A percentile compares a stretch with the other conserved stretches of the same genome.
Conservation (phyloP, 2,329 filamentous ascomycete species). For the Diplodia intermedia region DNA sequence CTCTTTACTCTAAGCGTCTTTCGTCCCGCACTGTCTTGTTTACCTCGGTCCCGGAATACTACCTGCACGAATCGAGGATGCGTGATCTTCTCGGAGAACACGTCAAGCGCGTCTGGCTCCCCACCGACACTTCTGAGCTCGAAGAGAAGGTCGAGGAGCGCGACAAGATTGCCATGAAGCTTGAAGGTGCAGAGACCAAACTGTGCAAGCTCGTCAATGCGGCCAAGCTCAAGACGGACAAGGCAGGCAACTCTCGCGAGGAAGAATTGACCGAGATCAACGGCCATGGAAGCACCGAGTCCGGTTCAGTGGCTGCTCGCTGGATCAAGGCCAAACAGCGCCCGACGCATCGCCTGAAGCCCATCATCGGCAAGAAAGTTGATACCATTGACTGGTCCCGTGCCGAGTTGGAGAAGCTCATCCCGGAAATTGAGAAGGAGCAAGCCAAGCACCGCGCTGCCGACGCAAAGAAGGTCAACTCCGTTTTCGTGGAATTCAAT, state of each 20-base stretch:
- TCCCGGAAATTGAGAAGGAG: slow-evolving; percentile 30
- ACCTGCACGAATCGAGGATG: slow-evolving; percentile 21
- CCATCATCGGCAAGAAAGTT: slow-evolving; percentile 32
- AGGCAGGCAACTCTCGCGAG: slow-evolving; percentile 14
- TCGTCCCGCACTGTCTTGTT: slow-evolving; percentile 92
- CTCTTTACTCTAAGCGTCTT: slow-evolving; percentile 81
- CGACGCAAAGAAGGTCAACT: slow-evolving; percentile 40
- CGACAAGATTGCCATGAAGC: slow-evolving; percentile 24
- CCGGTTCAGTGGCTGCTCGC: slow-evolving; percentile 27
- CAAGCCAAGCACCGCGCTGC: slow-evolving; percentile 13
- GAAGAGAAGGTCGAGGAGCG: slow-evolving; percentile 31
- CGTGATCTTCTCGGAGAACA: slow-evolving; percentile 30
- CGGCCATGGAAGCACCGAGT: slow-evolving; percentile 7
- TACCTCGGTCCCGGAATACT: slow-evolving; percentile 34
- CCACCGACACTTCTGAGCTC: slow-evolving; percentile 25
- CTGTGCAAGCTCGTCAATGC: slow-evolving; percentile 28
- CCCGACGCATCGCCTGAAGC: slow-evolving; percentile 30
- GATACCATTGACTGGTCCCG: slow-evolving; percentile 33
- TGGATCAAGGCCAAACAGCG: slow-evolving; percentile 28
- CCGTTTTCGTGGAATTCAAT: slow-evolving; percentile 90
- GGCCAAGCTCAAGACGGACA: slow-evolving; percentile 10
- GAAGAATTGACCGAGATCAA: slow-evolving; percentile 29
- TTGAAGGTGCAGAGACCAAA: slow-evolving; percentile 30
- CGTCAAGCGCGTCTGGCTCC: slow-evolving; percentile 31
- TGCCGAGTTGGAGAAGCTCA: slow-evolving; percentile 24